These are phyloP conservation scores for Colletotrichum sp. DNA, from an alignment of 2,329 filamentous ascomycete genomes.

Conservation along the genomic window DNA sequence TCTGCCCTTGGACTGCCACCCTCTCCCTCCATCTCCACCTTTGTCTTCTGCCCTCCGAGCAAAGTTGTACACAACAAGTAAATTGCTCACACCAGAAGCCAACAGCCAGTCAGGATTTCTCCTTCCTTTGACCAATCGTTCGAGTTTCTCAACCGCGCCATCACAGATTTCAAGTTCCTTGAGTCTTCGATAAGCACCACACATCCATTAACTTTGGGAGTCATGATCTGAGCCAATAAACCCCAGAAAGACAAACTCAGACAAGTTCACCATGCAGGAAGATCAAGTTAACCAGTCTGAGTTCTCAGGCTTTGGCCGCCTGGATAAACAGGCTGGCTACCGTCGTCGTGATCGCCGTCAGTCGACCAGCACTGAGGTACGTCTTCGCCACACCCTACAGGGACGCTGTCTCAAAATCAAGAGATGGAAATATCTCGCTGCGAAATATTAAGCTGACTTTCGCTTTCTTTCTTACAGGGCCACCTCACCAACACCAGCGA, in stretches of 20 bases:
- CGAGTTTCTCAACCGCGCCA: not conserved
- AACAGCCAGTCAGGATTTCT: rapidly evolving
- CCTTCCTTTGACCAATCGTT: not conserved
- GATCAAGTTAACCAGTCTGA: not conserved
- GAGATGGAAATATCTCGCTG: not conserved
- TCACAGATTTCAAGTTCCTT: not conserved
- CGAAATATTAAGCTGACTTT: not conserved
- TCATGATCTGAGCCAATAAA: not conserved
- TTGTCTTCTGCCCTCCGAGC: not conserved
- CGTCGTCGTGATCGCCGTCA: not conserved
- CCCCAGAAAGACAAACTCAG: not conserved
- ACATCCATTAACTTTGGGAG: not conserved
- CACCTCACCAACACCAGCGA: not conserved
- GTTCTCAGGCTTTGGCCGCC: not conserved
- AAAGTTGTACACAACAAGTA: not conserved
- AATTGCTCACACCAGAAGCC: not conserved
- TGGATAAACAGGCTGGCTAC: not conserved
- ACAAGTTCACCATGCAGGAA: not conserved
- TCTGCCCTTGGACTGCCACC: not conserved
- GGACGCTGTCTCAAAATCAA: not conserved
- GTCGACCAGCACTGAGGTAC: not conserved
- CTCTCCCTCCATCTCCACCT: not conserved
- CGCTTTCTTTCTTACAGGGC: rapidly evolving
- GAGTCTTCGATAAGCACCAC: not conserved
- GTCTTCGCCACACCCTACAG: not conserved